These are phyloP conservation scores for Podosphaera leucotricha DNA, from an alignment of 2,329 filamentous ascomycete genomes.

Conservation along the genomic window DNA sequence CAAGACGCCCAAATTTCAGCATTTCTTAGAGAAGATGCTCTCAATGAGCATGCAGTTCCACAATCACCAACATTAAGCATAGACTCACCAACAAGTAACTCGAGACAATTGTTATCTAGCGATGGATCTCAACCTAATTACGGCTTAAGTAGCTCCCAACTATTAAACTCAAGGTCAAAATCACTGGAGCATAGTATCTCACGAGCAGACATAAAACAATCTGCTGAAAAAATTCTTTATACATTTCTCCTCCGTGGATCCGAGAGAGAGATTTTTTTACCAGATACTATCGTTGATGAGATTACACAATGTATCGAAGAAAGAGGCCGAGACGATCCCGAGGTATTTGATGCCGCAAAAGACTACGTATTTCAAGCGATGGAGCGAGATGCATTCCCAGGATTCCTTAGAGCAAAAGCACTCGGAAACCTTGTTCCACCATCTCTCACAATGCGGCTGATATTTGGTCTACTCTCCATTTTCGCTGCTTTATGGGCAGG, in stretches of 20 bases:
- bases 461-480: conserved; percentile 63
- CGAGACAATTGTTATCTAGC: conserved; percentile 25
- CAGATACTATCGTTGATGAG: conserved; percentile 62
- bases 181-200: conserved; percentile 66
- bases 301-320: conserved; percentile 80
- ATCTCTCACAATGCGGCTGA: conserved; percentile 65
- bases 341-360: conserved; percentile 92
- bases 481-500: conserved; percentile 87
- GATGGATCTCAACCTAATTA: conserved; percentile 24
- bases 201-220: conserved; percentile 75
- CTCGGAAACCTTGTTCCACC: conserved; percentile 86
- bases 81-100: conserved; percentile 4
- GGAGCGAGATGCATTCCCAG: conserved; percentile 97
- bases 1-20: conserved; percentile 80
- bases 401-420: conserved; percentile 84
- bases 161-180: conserved; percentile 49
- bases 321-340: conserved; percentile 77
- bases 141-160: conserved; percentile 33
- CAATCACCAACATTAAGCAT: conserved; percentile 4
- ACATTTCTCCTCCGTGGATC: conserved; percentile 88
- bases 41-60: conserved; percentile 31
- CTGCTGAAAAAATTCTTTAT: conserved; percentile 96
- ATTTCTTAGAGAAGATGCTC: conserved; percentile 48
- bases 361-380: conserved; percentile 99
- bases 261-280: conserved; percentile 85